Conservation (phyloP, 164 flowering plant species). For the Tinospora cordifolia region DNA sequence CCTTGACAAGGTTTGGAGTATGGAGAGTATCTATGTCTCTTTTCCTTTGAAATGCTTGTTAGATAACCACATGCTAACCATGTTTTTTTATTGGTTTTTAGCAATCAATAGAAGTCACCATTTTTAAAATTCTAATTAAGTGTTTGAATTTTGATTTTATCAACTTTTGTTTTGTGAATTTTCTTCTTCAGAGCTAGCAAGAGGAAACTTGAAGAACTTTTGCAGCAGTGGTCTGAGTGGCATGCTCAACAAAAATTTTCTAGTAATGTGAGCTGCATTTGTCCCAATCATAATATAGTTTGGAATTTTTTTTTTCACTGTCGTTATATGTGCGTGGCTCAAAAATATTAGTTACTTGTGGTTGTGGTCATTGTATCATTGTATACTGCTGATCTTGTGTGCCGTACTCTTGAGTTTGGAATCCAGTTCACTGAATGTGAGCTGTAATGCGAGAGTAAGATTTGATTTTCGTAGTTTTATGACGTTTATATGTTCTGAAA, state of each 20-base stretch:
- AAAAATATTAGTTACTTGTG: not conserved
- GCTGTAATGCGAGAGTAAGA: not conserved
- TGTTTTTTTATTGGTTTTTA: not conserved
- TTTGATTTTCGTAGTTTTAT: not conserved
- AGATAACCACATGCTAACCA: not conserved
- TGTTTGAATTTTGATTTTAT: not conserved
- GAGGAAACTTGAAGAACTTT: constrained; percentile 64
- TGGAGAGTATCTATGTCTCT: constrained; percentile 15
- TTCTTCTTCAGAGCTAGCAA: constrained; percentile 58
- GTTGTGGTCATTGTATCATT: not conserved
- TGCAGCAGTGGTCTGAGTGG: constrained; percentile 91
- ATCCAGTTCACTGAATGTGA: constrained; percentile 1
- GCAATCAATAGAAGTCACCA: not conserved
- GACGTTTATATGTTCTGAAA: not conserved
- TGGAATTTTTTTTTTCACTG: not conserved
- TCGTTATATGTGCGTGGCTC: not conserved
- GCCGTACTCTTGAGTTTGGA: constrained; percentile 7
- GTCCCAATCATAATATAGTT: not conserved
- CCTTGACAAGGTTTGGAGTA: constrained; percentile 72
- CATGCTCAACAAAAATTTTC: constrained; percentile 46
- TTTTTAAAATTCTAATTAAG: not conserved
- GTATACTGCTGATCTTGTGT: not conserved
- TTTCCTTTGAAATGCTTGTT: not conserved
- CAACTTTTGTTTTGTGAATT: not conserved
- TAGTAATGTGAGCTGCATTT: constrained; percentile 34